Conservation (phyloP, 176 grass and related monocot species). For the Eragrostis nindensis region DNA sequence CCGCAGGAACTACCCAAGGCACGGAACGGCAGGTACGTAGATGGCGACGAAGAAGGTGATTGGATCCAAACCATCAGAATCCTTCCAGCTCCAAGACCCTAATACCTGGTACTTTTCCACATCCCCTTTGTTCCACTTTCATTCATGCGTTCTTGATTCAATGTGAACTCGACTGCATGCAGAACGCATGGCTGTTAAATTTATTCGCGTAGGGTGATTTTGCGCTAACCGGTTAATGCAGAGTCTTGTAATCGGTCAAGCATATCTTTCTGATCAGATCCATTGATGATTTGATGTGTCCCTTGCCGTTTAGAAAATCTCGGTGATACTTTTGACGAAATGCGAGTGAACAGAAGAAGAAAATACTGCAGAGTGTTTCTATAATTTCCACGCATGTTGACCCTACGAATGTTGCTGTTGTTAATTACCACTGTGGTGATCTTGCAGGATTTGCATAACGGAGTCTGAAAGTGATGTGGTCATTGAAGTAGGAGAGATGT, state of each 20-base stretch:
- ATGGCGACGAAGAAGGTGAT: conserved; percentile 45
- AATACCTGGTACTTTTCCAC: conserved; percentile 43
- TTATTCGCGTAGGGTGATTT: neutral
- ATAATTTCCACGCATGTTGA: neutral
- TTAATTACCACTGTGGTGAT: neutral
- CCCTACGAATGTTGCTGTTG: neutral
- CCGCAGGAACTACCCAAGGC: neutral
- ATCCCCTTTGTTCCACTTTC: neutral
- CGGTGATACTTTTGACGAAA: neutral
- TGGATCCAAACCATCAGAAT: conserved; percentile 48
- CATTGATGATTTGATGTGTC: neutral
- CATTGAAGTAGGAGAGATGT: conserved; percentile 58
- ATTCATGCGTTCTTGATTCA: neutral
- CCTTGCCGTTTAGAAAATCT: neutral
- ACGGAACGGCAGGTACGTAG: neutral
- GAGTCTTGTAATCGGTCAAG: neutral
- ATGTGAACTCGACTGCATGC: neutral
- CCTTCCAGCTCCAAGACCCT: conserved; percentile 47
- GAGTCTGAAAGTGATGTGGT: conserved; percentile 68
- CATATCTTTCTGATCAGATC: neutral
- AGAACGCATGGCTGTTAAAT: neutral
- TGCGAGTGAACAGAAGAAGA: neutral
- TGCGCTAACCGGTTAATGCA: neutral
- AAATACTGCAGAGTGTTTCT: neutral
- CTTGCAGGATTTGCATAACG: conserved; percentile 64